Conservation (phyloP, 345 rosid species). For the Balakata baccata region DNA sequence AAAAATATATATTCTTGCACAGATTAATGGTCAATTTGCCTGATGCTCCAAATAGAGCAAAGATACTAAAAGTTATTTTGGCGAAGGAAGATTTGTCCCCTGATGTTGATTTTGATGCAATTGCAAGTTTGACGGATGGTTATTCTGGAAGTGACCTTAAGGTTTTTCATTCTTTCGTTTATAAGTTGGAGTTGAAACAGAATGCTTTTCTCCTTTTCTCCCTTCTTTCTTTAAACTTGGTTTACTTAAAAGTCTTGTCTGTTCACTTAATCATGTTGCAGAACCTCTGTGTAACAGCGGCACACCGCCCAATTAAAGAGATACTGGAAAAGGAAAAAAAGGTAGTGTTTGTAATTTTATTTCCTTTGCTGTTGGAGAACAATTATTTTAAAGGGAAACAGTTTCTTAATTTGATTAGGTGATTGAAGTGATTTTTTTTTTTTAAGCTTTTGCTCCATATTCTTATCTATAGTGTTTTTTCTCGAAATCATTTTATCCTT, state of each 20-base stretch:
- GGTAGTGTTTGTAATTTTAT: constrained; percentile 31
- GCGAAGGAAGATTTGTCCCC: constrained; percentile 76
- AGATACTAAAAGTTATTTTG: constrained; percentile 69
- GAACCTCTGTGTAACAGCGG: constrained; percentile 87
- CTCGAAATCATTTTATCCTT: too few relatives aligned
- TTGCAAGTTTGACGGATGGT: constrained; percentile 80
- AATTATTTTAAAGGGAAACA: too few relatives aligned
- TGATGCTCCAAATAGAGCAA: constrained; percentile 76
- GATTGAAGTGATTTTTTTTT: too few relatives aligned
- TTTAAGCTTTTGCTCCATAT: too few relatives aligned
- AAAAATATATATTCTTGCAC: constrained; percentile 20
- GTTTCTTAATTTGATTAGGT: too few relatives aligned
- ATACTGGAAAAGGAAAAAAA: constrained; percentile 75
- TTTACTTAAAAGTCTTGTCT: constrained; percentile 6
- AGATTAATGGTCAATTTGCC: constrained; percentile 91
- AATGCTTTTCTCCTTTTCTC: not conserved
- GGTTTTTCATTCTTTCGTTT: constrained; percentile 38
- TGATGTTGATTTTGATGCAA: constrained; percentile 61
- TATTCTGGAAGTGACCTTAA: constrained; percentile 94
- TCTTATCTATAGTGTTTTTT: too few relatives aligned
- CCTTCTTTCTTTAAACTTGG: not conserved
- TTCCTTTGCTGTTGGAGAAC: too few relatives aligned
- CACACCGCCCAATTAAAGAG: constrained; percentile 83
- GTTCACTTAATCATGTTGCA: constrained; percentile 25
- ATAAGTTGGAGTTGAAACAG: not conserved